phyloP scores from a whole-genome alignment of 2,329 filamentous ascomycete genomes.

The Monosporascus cannonballus region DNA sequence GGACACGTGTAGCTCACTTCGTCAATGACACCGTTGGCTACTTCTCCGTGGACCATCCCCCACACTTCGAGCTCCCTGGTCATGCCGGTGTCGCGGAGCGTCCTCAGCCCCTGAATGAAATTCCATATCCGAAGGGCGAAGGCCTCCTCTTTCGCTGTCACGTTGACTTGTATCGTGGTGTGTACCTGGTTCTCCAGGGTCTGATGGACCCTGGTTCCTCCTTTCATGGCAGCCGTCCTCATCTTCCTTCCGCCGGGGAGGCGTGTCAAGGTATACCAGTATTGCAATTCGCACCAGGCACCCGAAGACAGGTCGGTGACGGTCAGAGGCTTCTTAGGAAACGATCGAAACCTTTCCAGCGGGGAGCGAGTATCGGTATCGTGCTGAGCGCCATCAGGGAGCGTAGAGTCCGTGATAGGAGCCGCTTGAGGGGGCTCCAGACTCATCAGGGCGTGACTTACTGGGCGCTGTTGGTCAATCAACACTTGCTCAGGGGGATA shows the following conservation, averaged over 20 bases:
- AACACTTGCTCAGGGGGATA: conserved; percentile 32
- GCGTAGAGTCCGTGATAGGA: conserved; percentile 2
- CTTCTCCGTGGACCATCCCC: conserved; percentile 73
- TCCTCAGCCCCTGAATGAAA: conserved; percentile 76
- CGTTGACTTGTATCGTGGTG: conserved; percentile 64
- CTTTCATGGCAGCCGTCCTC: conserved; percentile 75
- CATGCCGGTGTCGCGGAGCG: conserved; percentile 61
- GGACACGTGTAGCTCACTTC: conserved; percentile 74
- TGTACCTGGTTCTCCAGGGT: conserved; percentile 82
- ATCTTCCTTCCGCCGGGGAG: conserved; percentile 66
- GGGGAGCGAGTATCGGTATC: conserved; percentile 46
- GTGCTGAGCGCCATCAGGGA: conserved; percentile 12
- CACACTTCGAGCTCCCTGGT: conserved; percentile 78
- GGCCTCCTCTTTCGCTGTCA: conserved; percentile 70
- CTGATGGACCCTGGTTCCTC: conserved; percentile 74
- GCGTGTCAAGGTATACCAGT: conserved; percentile 77
- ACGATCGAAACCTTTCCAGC: conserved; percentile 70
- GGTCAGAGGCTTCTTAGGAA: conserved; percentile 71
- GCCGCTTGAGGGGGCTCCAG: conserved; percentile 10
- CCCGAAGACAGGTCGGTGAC: conserved; percentile 86
- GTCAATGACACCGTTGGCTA: conserved; percentile 89
- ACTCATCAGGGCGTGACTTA: conserved; percentile 38
- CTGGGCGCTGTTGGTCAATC: conserved; percentile 61
- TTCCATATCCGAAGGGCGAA: conserved; percentile 88
- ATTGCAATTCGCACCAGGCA: conserved; percentile 94